Percentiles rank a stretch among this genome's conserved stretches.
These are phyloP conservation scores for Aspergillus texensis DNA, from an alignment of 2,329 filamentous ascomycete genomes.

Conservation along the genomic window DNA sequence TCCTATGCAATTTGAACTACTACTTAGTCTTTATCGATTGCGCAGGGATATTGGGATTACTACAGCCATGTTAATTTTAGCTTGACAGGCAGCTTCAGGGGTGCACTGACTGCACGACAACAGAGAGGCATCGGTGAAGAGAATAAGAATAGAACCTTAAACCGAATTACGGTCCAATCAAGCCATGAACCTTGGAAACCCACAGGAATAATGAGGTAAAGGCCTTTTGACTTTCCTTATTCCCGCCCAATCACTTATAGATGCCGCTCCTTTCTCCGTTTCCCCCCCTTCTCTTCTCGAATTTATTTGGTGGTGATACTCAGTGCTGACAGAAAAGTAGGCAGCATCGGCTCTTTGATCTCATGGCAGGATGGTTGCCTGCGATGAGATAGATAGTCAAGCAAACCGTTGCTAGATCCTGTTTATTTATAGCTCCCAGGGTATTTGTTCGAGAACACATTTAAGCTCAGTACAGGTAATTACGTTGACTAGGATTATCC, in stretches of 20 bases:
- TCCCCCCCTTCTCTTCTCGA: not conserved
- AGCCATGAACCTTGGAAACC: not conserved
- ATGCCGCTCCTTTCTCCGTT: not conserved
- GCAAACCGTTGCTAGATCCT: conserved; percentile 6
- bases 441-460: not conserved
- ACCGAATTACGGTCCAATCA: conserved; percentile 6
- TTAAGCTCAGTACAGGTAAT: not conserved
- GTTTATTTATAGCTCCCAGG: not conserved
- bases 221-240: conserved; percentile 7
- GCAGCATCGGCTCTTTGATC: not conserved
- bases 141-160: conserved; percentile 9
- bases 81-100: conserved; percentile 5
- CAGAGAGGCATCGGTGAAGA: conserved; percentile 10
- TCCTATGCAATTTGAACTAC: not conserved
- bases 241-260: conserved; percentile 5
- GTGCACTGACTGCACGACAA: not conserved
- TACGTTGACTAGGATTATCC: not conserved
- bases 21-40: not conserved
- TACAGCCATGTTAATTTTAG: not conserved
- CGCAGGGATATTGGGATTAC: not conserved
- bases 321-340: not conserved
- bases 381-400: conserved; percentile 10
- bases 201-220: conserved; percentile 3
- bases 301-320: not conserved
- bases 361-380: not conserved